These are phyloP conservation scores for Eucalyptus pumila DNA, from an alignment of 345 rosid genomes.

Conservation along the genomic window DNA sequence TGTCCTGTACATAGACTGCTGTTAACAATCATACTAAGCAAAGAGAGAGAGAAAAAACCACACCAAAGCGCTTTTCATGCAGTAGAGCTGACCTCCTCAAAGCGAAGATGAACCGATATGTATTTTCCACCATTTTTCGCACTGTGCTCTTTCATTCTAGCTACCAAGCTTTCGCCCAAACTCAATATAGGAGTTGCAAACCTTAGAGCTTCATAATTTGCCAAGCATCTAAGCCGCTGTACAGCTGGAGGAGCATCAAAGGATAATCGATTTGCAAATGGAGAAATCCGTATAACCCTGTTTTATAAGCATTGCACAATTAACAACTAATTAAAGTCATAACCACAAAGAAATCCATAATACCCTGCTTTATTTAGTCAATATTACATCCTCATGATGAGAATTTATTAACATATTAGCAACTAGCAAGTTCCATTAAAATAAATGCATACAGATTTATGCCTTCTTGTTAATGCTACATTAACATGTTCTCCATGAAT, in stretches of 20 bases:
- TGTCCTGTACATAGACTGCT: slow-evolving; percentile 43
- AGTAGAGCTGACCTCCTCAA: slow-evolving; percentile 80
- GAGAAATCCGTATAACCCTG: slow-evolving; percentile 97
- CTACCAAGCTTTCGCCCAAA: slow-evolving; percentile 75
- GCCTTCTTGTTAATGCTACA: neutral
- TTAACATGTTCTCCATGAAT: neutral
- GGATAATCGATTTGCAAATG: slow-evolving; percentile 96
- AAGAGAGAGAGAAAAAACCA: neutral
- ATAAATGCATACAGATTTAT: neutral
- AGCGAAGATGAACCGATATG: slow-evolving; percentile 94
- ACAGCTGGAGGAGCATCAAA: slow-evolving; percentile 91
- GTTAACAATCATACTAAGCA: neutral
- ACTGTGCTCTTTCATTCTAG: slow-evolving; percentile 93
- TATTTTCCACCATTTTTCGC: slow-evolving; percentile 67
- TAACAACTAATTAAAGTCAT: neutral
- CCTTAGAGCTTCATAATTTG: slow-evolving; percentile 81
- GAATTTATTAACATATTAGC: neutral
- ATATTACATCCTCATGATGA: neutral
- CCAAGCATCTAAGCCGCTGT: slow-evolving; percentile 88
- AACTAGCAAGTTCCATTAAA: neutral
- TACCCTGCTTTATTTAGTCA: neutral
- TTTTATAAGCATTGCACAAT: neutral
- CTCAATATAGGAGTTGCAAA: slow-evolving; percentile 68
- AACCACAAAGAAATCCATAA: neutral
- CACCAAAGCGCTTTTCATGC: neutral